These are phyloP conservation scores for Discostella stelligeroides DNA, from an alignment of 108 stramenopile genomes.

Conservation along the genomic window DNA sequence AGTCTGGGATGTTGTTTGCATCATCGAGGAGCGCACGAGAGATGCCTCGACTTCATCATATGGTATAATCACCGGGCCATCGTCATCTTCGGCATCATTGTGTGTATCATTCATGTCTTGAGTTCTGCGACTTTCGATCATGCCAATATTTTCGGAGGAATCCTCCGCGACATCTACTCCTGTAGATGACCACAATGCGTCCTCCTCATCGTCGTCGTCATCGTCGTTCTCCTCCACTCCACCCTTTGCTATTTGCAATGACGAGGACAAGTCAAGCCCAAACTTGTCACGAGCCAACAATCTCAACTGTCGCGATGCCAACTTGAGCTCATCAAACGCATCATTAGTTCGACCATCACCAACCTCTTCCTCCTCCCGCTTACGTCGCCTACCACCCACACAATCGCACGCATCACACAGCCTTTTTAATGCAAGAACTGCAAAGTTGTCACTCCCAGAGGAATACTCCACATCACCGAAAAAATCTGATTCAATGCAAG, in stretches of 20 bases:
- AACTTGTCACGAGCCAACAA: slow-evolving; percentile 27
- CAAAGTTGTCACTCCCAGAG: slow-evolving; percentile 63
- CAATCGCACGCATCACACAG: slow-evolving; percentile 31
- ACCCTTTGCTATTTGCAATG: not conserved
- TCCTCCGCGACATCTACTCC: not conserved
- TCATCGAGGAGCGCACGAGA: slow-evolving; percentile 46
- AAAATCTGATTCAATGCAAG: slow-evolving; percentile 72
- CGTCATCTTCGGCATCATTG: slow-evolving; percentile 36
- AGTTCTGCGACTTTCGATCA: not conserved
- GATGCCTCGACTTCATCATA: slow-evolving; percentile 67
- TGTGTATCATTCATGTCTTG: slow-evolving; percentile 1
- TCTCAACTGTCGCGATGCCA: slow-evolving; percentile 9
- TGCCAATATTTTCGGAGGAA: not conserved
- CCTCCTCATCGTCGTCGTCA: slow-evolving; percentile 32
- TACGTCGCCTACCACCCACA: slow-evolving; percentile 6
- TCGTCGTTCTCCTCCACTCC: slow-evolving; percentile 7
- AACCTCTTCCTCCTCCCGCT: slow-evolving; percentile 1
- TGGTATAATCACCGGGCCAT: slow-evolving; percentile 75
- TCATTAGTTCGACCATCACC: too few species aligned
- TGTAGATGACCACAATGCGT: slow-evolving; percentile 3
- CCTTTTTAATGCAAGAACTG: slow-evolving; percentile 53
- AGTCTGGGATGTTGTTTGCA: not conserved
- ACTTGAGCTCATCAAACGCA: slow-evolving; percentile 11
- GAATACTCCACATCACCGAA: slow-evolving; percentile 77
- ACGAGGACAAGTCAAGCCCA: slow-evolving; percentile 14